phyloP scores from a whole-genome alignment of 208 protist genomes.

The Trypanosoma lewisi region DNA sequence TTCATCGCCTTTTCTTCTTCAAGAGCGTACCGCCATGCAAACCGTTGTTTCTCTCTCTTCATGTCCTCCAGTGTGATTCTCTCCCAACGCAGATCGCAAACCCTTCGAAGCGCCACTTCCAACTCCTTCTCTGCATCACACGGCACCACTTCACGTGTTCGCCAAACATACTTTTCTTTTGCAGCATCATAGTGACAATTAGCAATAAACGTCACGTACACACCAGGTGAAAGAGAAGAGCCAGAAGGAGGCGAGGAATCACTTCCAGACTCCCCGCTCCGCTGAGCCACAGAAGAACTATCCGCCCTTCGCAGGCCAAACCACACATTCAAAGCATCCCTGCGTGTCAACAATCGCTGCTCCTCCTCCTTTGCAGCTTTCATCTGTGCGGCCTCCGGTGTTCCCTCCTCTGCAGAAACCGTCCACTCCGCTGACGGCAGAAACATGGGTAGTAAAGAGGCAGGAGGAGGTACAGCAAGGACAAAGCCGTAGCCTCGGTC shows the following conservation, averaged over 20 bases:
- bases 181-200: slow-evolving; percentile 10
- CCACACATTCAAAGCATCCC: slow-evolving; percentile 20
- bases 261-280: background rate
- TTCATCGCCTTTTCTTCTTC: background rate
- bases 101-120: background rate
- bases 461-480: slow-evolving; percentile 9
- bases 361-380: background rate
- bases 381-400: background rate
- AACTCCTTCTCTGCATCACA: slow-evolving; percentile 19
- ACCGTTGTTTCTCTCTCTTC: slow-evolving; percentile 1
- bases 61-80: slow-evolving; percentile 18
- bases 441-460: background rate
- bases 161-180: slow-evolving; percentile 12
- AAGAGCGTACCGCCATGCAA: background rate
- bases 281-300: background rate
- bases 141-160: slow-evolving; percentile 5
- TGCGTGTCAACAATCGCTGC: background rate
- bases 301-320: slow-evolving; percentile 5
- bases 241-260: background rate
- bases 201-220: slow-evolving; percentile 20
- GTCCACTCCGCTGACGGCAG: background rate
- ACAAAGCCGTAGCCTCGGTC: slow-evolving; percentile 26
- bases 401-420: background rate
- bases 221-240: background rate
- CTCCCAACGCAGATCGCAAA: slow-evolving; percentile 19